Evolutionary conservation across 2,329 filamentous ascomycete genomes (phyloP), one percentile per base, ranked within the genome.

Genomic region (Rutstroemia sp.): DNA sequence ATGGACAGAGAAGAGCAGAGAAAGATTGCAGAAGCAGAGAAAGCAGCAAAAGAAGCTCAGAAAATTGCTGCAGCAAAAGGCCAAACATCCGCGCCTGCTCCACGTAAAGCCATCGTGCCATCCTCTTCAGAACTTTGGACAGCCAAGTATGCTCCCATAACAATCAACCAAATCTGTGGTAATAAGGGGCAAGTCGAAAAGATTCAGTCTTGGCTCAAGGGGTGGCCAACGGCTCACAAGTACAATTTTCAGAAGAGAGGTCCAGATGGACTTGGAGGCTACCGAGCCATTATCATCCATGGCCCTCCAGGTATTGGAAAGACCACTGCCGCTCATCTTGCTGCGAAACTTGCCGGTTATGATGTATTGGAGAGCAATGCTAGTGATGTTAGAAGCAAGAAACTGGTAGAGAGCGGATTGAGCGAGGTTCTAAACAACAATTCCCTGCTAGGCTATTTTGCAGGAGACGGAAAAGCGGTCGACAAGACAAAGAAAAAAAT

Each of bases 261-360:
- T 0, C 79, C 87, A 9, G 92, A 97, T 71, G 94, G 92, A 1
- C 86, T 86, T 69, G 92, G 92, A 36, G 79, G 80, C 0, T 88
- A 87, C 65, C 86, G 94, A 61, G 89, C 92, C n/a, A 86, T 97
- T 62, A 95, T 97, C 69, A 86, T 99, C 54, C 92, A 95, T 63
- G 94, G 94, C 0, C 92, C 94, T 16, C 94, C 94, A 30, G 94
- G 94, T 17, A 96, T 99, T 63, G 94, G 94, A 64, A 99, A 99
- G 74, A 99, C 94, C 2, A 99, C 94, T 34, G 90, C 95, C 50
- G 94, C 94, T 23, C 94, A 99, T 75, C 77, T 99, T 30, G 89
- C 95, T 16, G 92, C 94, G 0, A 95, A 91, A 67, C 75, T 97
- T 19, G 92, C 95, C 69, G 92, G 92, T 2, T 97, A 90, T 68